These are phyloP conservation scores for Fusarium tanahbumbuense DNA, from an alignment of 2,329 filamentous ascomycete species.

Conservation along the genomic window DNA sequence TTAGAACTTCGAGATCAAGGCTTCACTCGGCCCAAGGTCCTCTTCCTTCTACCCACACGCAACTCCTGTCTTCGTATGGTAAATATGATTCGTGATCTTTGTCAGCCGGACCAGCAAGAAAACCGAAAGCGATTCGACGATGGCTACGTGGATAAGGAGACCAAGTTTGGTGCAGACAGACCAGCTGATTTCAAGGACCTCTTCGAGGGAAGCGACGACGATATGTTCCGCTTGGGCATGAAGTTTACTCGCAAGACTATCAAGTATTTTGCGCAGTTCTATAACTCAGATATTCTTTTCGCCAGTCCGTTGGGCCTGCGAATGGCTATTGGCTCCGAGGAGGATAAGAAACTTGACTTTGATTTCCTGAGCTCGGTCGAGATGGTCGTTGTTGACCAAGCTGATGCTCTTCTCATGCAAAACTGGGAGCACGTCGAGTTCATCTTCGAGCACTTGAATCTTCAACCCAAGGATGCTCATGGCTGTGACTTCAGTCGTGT, in stretches of 20 bases:
- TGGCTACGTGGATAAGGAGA: slow-evolving; percentile 75
- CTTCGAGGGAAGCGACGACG: slow-evolving; percentile 95
- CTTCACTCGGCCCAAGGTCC: slow-evolving; percentile 92
- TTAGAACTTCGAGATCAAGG: slow-evolving; percentile 90
- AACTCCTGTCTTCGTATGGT: slow-evolving; percentile 85
- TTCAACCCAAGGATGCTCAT: slow-evolving; percentile 88
- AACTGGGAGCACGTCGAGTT: slow-evolving; percentile 98
- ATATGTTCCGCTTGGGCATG: slow-evolving; percentile 95
- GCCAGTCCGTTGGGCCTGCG: slow-evolving; percentile 90
- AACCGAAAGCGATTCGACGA: slow-evolving; percentile 94
- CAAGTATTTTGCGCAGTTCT: slow-evolving; percentile 95
- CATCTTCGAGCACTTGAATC: slow-evolving; percentile 91
- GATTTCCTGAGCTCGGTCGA: slow-evolving; percentile 97
- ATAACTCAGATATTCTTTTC: slow-evolving; percentile 94
- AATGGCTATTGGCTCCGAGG: slow-evolving; percentile 87
- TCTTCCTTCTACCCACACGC: slow-evolving; percentile 89
- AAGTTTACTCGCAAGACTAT: slow-evolving; percentile 97
- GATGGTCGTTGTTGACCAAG: slow-evolving; percentile 88
- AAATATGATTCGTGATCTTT: slow-evolving; percentile 79
- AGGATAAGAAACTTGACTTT: slow-evolving; percentile 73
- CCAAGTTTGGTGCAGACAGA: slow-evolving; percentile 75
- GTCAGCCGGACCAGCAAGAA: slow-evolving; percentile 89
- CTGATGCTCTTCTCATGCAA: slow-evolving; percentile 94
- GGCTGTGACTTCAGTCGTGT: slow-evolving; percentile 95
- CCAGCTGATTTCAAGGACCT: slow-evolving; percentile 89